Percentiles rank a stretch among this genome's conserved stretches.
These are phyloP conservation scores for Nakazawaea ambrosiae DNA, from an alignment of 805 yeast species.

Conservation along the genomic window DNA sequence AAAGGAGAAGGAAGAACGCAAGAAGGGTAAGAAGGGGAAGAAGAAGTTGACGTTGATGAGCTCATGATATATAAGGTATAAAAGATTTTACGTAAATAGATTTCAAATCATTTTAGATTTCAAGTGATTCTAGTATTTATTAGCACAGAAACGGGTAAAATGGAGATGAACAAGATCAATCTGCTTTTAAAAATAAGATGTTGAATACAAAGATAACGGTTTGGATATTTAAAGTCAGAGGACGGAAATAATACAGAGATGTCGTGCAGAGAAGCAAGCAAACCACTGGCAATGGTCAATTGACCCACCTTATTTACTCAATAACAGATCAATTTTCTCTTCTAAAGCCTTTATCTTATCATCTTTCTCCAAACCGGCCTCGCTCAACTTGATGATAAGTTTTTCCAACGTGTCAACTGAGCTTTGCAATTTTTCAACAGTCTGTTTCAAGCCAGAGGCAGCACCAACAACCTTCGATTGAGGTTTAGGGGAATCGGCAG, in stretches of 20 bases:
- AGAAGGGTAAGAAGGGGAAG: constrained; percentile 36
- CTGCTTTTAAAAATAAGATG: too few relatives aligned
- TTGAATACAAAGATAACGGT: too few relatives aligned
- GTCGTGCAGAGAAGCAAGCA: neutral
- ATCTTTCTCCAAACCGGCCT: constrained; percentile 58
- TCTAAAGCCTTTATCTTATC: constrained; percentile 52
- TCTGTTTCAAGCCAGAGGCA: constrained; percentile 62
- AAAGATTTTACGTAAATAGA: neutral
- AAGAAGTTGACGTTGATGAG: constrained; percentile 32
- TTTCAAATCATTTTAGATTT: neutral
- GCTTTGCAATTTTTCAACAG: constrained; percentile 58
- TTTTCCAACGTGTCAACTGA: constrained; percentile 53
- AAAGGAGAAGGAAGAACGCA: constrained; percentile 34
- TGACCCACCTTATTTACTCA: constrained; percentile 33
- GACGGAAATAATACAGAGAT: too few relatives aligned
- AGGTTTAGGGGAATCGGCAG: constrained; percentile 14
- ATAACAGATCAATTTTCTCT: constrained; percentile 48
- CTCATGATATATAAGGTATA: constrained; percentile 13
- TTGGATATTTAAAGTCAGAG: too few relatives aligned
- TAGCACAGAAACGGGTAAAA: too few relatives aligned
- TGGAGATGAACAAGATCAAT: too few relatives aligned
- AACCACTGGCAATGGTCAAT: neutral
- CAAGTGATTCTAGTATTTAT: neutral
- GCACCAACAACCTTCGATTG: constrained; percentile 25
- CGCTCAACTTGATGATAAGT: constrained; percentile 43